Evolutionary conservation across 1,284 basidiomycete species (phyloP).

Genomic region (Singerocomus inundabilis): DNA sequence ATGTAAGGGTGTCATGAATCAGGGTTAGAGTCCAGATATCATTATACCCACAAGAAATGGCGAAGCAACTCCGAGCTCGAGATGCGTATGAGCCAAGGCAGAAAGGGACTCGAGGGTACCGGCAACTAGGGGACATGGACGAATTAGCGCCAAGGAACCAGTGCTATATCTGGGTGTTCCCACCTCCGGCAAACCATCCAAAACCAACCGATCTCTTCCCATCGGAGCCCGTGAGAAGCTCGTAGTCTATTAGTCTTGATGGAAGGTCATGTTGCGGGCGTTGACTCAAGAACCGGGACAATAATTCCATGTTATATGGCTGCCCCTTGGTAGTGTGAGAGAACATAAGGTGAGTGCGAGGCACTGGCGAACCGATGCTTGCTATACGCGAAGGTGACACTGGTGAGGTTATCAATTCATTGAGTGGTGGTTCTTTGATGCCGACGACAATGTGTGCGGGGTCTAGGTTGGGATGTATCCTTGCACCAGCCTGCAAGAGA

Average conservation of each 20-base stretch:
- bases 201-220: slow-evolving; percentile 84
- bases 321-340: slow-evolving; percentile 89
- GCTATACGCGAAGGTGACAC: slow-evolving; percentile 26
- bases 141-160: slow-evolving; percentile 4
- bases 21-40: background rate
- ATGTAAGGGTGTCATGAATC: slow-evolving; percentile 3
- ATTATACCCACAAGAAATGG: slow-evolving; percentile 68
- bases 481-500: slow-evolving; percentile 69
- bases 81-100: slow-evolving; percentile 74
- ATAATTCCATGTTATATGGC: slow-evolving; percentile 77
- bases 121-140: slow-evolving; percentile 55
- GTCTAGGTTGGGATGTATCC: slow-evolving; percentile 54
- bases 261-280: slow-evolving; percentile 22
- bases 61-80: slow-evolving; percentile 76
- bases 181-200: slow-evolving; percentile 87
- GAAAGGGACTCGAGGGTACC: slow-evolving; percentile 81
- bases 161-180: slow-evolving; percentile 16
- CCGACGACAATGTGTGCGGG: slow-evolving; percentile 77
- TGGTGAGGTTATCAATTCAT: slow-evolving; percentile 54
- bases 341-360: slow-evolving; percentile 82
- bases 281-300: slow-evolving; percentile 59
- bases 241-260: slow-evolving; percentile 79
- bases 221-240: slow-evolving; percentile 63
- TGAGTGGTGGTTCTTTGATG: slow-evolving; percentile 82
- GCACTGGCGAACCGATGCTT: slow-evolving; percentile 22